Evolutionary conservation across 2,329 filamentous ascomycete species (phyloP).

Genomic region (Tricladium varicosporioides): DNA sequence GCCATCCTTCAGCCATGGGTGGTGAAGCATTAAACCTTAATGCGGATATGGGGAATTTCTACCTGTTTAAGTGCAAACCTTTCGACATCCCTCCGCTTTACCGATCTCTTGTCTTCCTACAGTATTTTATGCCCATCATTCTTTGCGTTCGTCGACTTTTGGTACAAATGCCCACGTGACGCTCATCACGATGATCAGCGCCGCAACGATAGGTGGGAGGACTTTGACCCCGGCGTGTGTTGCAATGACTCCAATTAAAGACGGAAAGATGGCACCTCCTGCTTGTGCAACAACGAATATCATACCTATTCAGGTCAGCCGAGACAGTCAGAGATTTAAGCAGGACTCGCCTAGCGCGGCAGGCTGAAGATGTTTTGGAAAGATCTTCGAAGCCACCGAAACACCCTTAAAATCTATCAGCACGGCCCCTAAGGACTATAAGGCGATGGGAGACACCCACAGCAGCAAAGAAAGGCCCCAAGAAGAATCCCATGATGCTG

Average conservation of each 20-base stretch:
- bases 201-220: constrained; percentile 51
- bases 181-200: constrained; percentile 44
- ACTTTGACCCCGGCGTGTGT: constrained; percentile 44
- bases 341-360: constrained; percentile 43
- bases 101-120: too few species aligned
- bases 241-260: constrained; percentile 52
- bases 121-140: too few species aligned
- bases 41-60: too few species aligned
- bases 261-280: constrained; percentile 54
- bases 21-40: too few species aligned
- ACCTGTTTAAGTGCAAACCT: too few species aligned
- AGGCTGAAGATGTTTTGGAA: constrained; percentile 45
- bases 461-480: constrained; percentile 56
- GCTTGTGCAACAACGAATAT: constrained; percentile 57
- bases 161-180: constrained; percentile 46
- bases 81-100: too few species aligned
- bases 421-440: neutral
- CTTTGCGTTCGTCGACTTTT: neutral
- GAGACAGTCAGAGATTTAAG: constrained; percentile 2
- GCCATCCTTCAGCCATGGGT: too few species aligned
- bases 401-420: constrained; percentile 44
- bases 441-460: constrained; percentile 34
- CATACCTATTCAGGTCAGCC: constrained; percentile 36
- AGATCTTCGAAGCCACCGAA: constrained; percentile 51
- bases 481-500: constrained; percentile 55